Evolutionary conservation across 306 rosid species (phyloP).

Genomic region (Erythrophleum fordii): DNA sequence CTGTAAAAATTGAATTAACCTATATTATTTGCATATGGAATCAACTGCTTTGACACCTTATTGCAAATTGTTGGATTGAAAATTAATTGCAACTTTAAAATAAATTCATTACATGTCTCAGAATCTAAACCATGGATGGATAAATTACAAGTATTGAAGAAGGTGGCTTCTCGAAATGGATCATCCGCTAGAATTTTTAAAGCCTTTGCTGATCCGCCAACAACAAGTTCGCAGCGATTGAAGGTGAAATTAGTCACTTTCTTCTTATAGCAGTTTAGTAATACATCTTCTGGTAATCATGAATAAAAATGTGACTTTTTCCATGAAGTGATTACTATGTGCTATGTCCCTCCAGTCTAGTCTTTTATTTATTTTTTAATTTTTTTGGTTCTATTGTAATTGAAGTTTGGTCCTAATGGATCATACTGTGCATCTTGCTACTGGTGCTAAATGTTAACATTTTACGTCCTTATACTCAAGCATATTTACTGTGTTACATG

Average conservation of each 20-base stretch:
- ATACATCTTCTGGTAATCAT: background rate
- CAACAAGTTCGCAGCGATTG: slow-evolving; percentile 95
- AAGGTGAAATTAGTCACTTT: slow-evolving; percentile 56
- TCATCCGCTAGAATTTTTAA: slow-evolving; percentile 82
- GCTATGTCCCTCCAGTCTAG: background rate
- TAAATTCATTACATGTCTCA: slow-evolving; percentile 31
- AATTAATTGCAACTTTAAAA: background rate
- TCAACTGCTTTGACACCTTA: background rate
- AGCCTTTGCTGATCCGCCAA: slow-evolving; percentile 98
- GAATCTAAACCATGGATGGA: slow-evolving; percentile 97
- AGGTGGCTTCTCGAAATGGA: slow-evolving; percentile 57
- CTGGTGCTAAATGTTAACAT: background rate
- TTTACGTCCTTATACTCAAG: background rate
- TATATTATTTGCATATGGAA: background rate
- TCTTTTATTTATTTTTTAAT: background rate
- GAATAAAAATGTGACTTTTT: background rate
- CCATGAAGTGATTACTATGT: background rate
- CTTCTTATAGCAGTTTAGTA: background rate
- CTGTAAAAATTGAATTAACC: background rate
- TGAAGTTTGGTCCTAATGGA: background rate
- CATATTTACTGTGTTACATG: background rate
- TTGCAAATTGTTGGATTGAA: background rate
- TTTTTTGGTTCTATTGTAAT: background rate
- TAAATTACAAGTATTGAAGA: slow-evolving; percentile 60
- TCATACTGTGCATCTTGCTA: background rate